phyloP scores from a whole-genome alignment of 306 rosid genomes.

The Ochetophila trinervis region DNA sequence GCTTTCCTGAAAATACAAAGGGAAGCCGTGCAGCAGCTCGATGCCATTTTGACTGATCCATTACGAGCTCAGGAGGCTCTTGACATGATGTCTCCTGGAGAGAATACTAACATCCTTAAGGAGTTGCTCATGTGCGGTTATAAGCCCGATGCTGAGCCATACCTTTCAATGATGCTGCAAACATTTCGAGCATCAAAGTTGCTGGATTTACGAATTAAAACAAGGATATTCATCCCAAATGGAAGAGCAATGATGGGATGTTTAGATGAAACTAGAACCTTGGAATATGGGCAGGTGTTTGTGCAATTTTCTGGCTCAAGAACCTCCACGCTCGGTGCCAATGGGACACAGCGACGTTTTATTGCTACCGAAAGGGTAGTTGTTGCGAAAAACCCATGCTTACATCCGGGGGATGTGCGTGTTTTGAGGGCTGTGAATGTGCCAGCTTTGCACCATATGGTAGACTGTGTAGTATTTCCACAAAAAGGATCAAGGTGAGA shows the following conservation, averaged over 20 bases:
- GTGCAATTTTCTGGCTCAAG: slow-evolving; percentile 47
- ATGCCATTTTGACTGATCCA: slow-evolving; percentile 60
- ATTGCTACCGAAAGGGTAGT: slow-evolving; percentile 38
- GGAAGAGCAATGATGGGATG: slow-evolving; percentile 97
- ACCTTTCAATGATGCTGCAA: slow-evolving; percentile 81
- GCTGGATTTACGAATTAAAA: slow-evolving; percentile 55
- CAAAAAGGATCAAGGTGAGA: slow-evolving; percentile 63
- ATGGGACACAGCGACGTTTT: slow-evolving; percentile 13
- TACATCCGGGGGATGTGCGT: slow-evolving; percentile 85
- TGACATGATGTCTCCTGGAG: slow-evolving; percentile 74
- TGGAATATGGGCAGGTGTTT: slow-evolving; percentile 83
- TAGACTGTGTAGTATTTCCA: slow-evolving; percentile 83
- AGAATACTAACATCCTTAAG: slow-evolving; percentile 63
- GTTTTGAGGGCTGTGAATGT: slow-evolving; percentile 67
- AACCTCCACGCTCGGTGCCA: neutral
- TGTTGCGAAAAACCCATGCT: slow-evolving; percentile 79
- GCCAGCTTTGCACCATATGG: slow-evolving; percentile 67
- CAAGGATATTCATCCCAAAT: slow-evolving; percentile 61
- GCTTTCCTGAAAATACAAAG: slow-evolving; percentile 62
- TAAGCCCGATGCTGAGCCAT: slow-evolving; percentile 73
- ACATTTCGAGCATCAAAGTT: slow-evolving; percentile 73
- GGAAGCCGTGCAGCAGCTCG: slow-evolving; percentile 53
- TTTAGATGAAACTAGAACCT: slow-evolving; percentile 75
- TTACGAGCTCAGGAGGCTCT: slow-evolving; percentile 66
- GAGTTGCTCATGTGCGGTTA: slow-evolving; percentile 76